Base-by-base conservation (phyloP, 2,329 filamentous ascomycete genomes). In the Pseudocercospora fijiensis region DNA sequence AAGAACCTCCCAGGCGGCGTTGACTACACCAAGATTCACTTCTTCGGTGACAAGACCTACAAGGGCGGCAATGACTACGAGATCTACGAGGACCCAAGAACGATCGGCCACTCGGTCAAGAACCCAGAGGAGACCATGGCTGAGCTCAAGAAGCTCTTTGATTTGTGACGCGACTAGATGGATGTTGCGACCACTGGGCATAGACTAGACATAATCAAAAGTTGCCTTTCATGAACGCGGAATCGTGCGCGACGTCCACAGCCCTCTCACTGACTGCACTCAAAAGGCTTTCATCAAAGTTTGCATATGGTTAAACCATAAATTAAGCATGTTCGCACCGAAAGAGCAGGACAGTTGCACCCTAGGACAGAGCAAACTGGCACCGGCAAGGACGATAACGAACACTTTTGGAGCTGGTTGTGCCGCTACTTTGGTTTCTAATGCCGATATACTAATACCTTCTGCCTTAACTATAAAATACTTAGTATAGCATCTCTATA, bases 31-130 rank as follows among this genome's bases (percentile, higher is more conserved):
- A 94, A 86, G 51, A 90, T 98, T 71, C 95, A 98, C 83, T 98
- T 98, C 85, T 99, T 98, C 74, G 95, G 95, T 69, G 95, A 99
- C 84, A 99, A 98, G 88, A 91, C 91, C 26, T 88, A 87, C 76
- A 80, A 88, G 77, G 94, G 95, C 68, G 95, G 95, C 66, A 99
- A 98, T 78, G 95, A 99, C 80, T 94, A 88, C 76, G 94, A 98
- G 82, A 97, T 99, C 76, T 98, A 89, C 79, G 83, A 81, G 69
- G 94, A 98, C 76, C 75, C 84, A 60, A 85, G 94, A 74, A 96
- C 91, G 37, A 88, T 90, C 65, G 95, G 95, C 1, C 95, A 99
- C 80, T 83, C 88, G 26, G 95, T 98, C 69, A 86, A 83, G 70
- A 85, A 84, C 47, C 94, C 94, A 6, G 88, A 92, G 62, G 92